These are phyloP conservation scores for Neopestalotiopsis sp. DNA, from an alignment of 2,329 filamentous ascomycete genomes.

Conservation along the genomic window DNA sequence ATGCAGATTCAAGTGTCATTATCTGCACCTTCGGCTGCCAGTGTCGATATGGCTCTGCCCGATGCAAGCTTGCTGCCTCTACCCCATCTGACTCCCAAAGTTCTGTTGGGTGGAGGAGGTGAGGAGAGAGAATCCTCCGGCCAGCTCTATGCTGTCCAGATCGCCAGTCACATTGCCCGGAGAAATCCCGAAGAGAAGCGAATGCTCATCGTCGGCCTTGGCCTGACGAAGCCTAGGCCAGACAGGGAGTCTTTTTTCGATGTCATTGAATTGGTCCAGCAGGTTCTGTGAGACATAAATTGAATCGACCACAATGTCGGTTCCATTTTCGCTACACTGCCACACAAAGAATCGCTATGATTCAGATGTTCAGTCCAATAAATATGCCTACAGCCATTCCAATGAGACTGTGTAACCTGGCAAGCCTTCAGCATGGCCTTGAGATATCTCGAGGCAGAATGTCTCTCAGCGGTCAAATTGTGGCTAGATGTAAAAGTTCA, in stretches of 20 bases:
- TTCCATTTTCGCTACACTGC: too few relatives aligned
- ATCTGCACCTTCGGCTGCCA: slow-evolving; percentile 67
- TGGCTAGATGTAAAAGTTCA: too few relatives aligned
- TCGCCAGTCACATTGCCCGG: slow-evolving; percentile 79
- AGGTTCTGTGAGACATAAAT: slow-evolving; percentile 50
- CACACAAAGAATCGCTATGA: too few relatives aligned
- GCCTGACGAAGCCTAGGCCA: slow-evolving; percentile 56
- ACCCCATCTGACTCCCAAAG: slow-evolving; percentile 83
- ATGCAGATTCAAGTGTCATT: slow-evolving; percentile 79
- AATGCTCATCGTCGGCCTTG: slow-evolving; percentile 67
- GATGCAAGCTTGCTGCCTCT: slow-evolving; percentile 69
- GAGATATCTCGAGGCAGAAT: too few relatives aligned
- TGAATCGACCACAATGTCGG: too few relatives aligned
- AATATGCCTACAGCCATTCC: too few relatives aligned
- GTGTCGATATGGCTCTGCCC: slow-evolving; percentile 65
- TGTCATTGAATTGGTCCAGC: slow-evolving; percentile 66
- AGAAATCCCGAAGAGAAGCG: slow-evolving; percentile 70
- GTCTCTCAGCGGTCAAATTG: too few relatives aligned
- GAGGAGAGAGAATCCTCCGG: slow-evolving; percentile 81
- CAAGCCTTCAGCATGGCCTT: too few relatives aligned
- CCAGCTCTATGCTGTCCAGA: slow-evolving; percentile 87
- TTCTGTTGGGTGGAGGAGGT: slow-evolving; percentile 82
- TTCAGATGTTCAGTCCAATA: too few relatives aligned
- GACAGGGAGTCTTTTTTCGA: slow-evolving; percentile 68
- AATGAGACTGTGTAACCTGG: too few relatives aligned